phyloP scores from a whole-genome alignment of 176 grass and related monocot genomes.

The Elaeis guineensis region DNA sequence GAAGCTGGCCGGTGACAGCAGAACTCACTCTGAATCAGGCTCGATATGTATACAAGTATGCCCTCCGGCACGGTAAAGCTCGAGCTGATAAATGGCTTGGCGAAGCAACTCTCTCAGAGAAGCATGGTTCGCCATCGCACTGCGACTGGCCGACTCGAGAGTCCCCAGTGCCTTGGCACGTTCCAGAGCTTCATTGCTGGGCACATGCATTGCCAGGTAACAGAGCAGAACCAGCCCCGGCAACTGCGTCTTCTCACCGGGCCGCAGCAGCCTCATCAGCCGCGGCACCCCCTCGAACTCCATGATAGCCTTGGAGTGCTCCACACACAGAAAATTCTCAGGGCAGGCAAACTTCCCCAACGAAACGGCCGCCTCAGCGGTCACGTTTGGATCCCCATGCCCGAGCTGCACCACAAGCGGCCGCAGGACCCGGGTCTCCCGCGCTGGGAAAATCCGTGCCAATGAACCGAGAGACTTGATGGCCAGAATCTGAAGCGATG shows the following conservation, averaged over 20 bases:
- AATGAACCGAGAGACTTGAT: slow-evolving; percentile 6
- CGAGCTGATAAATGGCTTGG: slow-evolving; percentile 15
- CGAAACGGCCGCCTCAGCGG: neutral
- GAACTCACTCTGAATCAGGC: neutral
- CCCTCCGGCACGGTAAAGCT: slow-evolving; percentile 7
- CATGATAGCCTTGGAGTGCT: slow-evolving; percentile 12
- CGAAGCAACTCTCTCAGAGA: slow-evolving; percentile 11
- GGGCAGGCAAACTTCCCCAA: slow-evolving; percentile 10
- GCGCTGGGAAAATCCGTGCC: neutral
- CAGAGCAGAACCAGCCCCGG: slow-evolving; percentile 10
- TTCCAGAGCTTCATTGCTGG: slow-evolving; percentile 16
- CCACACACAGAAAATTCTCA: slow-evolving; percentile 5
- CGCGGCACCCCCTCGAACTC: slow-evolving; percentile 5
- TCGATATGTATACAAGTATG: neutral
- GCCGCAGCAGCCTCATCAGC: slow-evolving; percentile 8
- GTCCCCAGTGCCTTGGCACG: slow-evolving; percentile 7
- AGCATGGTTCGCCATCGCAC: slow-evolving; percentile 2
- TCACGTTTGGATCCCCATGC: slow-evolving; percentile 10
- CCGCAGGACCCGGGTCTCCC: slow-evolving; percentile 2
- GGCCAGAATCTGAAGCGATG: slow-evolving; percentile 4
- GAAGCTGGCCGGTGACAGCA: neutral
- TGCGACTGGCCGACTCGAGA: neutral
- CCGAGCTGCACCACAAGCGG: slow-evolving; percentile 4
- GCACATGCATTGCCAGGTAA: slow-evolving; percentile 10
- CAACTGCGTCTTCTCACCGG: slow-evolving; percentile 11